Conservation (phyloP, 2,329 filamentous ascomycete genomes). For the Cercospora beticola region DNA sequence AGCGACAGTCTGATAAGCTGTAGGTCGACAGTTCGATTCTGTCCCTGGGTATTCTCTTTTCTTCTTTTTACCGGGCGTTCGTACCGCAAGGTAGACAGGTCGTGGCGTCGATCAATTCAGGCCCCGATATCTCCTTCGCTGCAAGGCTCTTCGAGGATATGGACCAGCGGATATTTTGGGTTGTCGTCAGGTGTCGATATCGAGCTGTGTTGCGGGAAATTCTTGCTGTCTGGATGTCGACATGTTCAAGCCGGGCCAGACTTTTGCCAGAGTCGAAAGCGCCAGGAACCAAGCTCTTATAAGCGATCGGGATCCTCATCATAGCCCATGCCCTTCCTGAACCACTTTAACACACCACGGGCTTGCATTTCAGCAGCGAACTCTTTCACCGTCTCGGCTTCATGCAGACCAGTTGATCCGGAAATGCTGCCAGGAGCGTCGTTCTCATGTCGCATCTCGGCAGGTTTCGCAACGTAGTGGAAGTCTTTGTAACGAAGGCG, state of each 20-base stretch:
- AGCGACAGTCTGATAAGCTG: slow-evolving; percentile 3
- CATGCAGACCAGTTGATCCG: slow-evolving; percentile 50
- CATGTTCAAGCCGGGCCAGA: neutral
- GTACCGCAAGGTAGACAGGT: neutral
- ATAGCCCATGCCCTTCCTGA: slow-evolving; percentile 66
- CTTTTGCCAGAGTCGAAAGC: neutral
- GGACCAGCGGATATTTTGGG: neutral
- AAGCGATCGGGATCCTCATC: slow-evolving; percentile 26
- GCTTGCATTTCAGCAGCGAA: slow-evolving; percentile 63
- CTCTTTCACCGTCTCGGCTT: slow-evolving; percentile 63
- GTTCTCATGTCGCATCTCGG: slow-evolving; percentile 33
- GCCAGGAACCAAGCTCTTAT: neutral
- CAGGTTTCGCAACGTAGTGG: slow-evolving; percentile 59
- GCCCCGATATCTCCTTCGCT: neutral
- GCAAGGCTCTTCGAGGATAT: neutral
- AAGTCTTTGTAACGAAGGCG: slow-evolving; percentile 71
- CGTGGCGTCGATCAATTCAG: neutral
- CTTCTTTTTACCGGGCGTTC: neutral
- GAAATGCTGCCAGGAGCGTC: neutral
- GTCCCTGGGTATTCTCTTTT: neutral
- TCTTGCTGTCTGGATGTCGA: neutral
- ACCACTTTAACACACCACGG: slow-evolving; percentile 63
- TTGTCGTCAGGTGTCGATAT: neutral
- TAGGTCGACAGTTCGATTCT: neutral
- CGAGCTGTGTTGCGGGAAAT: neutral